These are phyloP conservation scores for Akanthomyces uredinophilus DNA, from an alignment of 2,329 filamentous ascomycete species.

Conservation along the genomic window DNA sequence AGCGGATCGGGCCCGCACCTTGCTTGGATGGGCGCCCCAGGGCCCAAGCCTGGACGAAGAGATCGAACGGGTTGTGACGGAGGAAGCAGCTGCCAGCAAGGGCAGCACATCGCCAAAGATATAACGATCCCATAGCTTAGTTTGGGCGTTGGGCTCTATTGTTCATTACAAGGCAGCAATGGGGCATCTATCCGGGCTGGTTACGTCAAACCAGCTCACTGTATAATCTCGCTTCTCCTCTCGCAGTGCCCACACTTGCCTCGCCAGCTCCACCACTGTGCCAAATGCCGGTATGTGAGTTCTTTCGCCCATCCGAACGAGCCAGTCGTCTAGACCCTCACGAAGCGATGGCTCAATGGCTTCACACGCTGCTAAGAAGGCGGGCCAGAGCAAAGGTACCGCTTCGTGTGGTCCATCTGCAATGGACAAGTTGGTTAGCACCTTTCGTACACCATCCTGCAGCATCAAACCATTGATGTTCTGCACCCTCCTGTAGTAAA, in stretches of 20 bases:
- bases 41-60: conserved; percentile 2
- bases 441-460: conserved; percentile 1
- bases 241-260: neutral
- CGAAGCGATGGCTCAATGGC: neutral
- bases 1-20: neutral
- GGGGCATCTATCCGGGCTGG: neutral
- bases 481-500: conserved; percentile 7
- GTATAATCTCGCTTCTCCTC: conserved; percentile 6
- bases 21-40: conserved; percentile 4
- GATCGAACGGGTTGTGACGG: neutral
- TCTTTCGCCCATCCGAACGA: neutral
- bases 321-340: neutral
- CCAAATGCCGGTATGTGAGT: neutral
- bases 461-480: conserved; percentile 11
- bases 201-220: conserved; percentile 3
- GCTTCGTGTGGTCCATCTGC: neutral
- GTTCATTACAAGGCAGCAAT: neutral
- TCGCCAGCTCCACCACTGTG: neutral
- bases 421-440: neutral
- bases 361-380: neutral
- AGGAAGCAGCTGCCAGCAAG: neutral
- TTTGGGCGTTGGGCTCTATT: too few species aligned
- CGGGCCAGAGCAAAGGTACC: neutral
- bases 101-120: neutral
- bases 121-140: neutral